A percentile compares a stretch with the other conserved stretches of the same genome.
phyloP scores from a whole-genome alignment of 306 rosid species.

The Cucumis melo region DNA sequence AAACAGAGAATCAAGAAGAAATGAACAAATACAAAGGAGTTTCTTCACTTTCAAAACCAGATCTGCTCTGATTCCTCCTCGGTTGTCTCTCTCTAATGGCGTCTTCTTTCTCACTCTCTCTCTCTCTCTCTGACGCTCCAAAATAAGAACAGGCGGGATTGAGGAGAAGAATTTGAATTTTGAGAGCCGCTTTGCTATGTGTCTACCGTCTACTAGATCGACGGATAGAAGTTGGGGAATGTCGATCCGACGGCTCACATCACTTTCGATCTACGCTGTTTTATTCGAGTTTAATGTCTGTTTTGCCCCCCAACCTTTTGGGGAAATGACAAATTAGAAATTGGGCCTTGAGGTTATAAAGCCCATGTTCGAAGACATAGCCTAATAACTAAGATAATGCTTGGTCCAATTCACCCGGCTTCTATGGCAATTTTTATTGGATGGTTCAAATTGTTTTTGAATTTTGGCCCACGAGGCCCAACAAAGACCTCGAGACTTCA shows the following conservation, averaged over 20 bases:
- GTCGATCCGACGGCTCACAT: conserved; percentile 22
- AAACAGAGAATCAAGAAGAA: not conserved
- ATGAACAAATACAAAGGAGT: not conserved
- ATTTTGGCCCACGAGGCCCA: too few relatives aligned
- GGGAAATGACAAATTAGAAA: not conserved
- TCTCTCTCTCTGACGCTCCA: conserved; percentile 8
- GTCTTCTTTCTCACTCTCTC: not conserved
- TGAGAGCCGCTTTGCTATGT: conserved; percentile 27
- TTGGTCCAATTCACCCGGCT: not conserved
- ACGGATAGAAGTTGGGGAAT: conserved; percentile 9
- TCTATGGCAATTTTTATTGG: too few relatives aligned
- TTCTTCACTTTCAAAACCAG: conserved; percentile 12
- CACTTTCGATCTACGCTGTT: not conserved
- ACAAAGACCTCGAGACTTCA: too few relatives aligned
- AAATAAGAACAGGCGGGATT: conserved; percentile 29
- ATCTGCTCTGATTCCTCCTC: conserved; percentile 15
- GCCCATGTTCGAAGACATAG: not conserved
- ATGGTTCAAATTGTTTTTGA: too few relatives aligned
- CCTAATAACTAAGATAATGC: not conserved
- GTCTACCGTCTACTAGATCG: conserved; percentile 19
- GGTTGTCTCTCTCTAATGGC: not conserved
- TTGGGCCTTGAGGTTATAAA: not conserved
- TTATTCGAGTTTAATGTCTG: not conserved
- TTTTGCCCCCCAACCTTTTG: not conserved
- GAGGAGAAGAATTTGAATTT: conserved; percentile 51